Evolutionary conservation across 495 filamentous ascomycete species (phyloP).

Genomic region (Penicillium flavigenum): DNA sequence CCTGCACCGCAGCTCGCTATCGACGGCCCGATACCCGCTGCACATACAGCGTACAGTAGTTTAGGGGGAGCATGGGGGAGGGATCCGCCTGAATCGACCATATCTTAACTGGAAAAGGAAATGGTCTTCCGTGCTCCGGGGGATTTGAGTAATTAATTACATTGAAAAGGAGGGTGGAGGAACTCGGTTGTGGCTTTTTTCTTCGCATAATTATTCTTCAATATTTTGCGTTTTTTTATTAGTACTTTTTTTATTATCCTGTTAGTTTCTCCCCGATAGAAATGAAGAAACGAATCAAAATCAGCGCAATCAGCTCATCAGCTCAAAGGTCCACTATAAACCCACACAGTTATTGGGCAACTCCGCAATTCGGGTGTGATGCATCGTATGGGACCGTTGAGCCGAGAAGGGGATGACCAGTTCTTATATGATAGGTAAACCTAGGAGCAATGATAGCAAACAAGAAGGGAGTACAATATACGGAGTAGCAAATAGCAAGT

Average conservation of each 20-base stretch:
- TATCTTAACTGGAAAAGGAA: background rate
- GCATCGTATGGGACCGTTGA: slow-evolving; percentile 8
- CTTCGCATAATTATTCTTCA: background rate
- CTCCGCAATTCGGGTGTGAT: slow-evolving; percentile 14
- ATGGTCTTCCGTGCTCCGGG: background rate
- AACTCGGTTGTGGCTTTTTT: slow-evolving; percentile 7
- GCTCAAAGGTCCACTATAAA: no score
- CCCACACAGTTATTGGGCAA: slow-evolving; percentile 4
- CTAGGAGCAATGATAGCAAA: background rate
- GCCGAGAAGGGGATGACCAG: background rate
- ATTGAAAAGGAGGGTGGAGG: background rate
- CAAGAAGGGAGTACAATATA: no score
- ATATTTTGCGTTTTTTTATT: background rate
- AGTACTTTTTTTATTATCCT: background rate
- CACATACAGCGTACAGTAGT: slow-evolving; percentile 33
- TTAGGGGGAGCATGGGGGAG: slow-evolving; percentile 8
- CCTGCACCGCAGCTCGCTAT: slow-evolving; percentile 35
- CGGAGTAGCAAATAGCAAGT: background rate
- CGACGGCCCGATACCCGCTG: slow-evolving; percentile 40
- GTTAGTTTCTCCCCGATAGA: no score
- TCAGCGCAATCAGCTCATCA: no score
- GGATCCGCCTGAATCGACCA: slow-evolving; percentile 13
- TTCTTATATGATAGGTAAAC: slow-evolving; percentile 6
- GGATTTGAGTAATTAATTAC: no score
- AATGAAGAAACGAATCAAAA: background rate